Conservation (phyloP, 805 yeast genomes). For the Komagataella mondaviorum region DNA sequence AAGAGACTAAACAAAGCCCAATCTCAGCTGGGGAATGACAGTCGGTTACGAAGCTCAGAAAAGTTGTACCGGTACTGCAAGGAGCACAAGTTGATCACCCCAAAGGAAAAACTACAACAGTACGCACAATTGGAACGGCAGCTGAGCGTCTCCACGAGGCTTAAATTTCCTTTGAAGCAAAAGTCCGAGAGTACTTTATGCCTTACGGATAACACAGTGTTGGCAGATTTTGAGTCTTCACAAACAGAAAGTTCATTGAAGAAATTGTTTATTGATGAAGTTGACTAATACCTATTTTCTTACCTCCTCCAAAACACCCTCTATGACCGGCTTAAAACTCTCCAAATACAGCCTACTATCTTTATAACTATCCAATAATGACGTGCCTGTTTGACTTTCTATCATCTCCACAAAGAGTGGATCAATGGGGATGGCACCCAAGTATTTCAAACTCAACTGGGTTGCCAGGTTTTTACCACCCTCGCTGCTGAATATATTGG, state of each 20-base stretch:
- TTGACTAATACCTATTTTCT: background rate
- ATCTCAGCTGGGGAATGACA: background rate
- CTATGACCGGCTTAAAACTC: background rate
- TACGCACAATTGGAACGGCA: slow-evolving; percentile 1
- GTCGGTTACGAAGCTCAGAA: background rate
- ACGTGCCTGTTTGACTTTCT: slow-evolving; percentile 40
- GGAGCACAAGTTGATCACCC: background rate
- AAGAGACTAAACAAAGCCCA: background rate
- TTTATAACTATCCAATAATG: background rate
- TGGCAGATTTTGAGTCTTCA: background rate
- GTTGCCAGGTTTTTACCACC: slow-evolving; percentile 75
- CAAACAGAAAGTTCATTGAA: background rate
- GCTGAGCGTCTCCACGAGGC: slow-evolving; percentile 1
- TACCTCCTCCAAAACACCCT: background rate
- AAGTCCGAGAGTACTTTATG: background rate
- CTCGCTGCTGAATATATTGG: slow-evolving; percentile 85
- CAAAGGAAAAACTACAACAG: background rate
- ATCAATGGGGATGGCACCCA: slow-evolving; percentile 89
- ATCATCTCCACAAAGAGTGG: slow-evolving; percentile 81
- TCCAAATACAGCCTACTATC: background rate
- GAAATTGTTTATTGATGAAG: background rate
- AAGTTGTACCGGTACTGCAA: background rate
- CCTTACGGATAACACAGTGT: background rate
- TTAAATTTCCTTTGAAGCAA: background rate
- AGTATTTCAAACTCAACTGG: slow-evolving; percentile 44